These are phyloP conservation scores for Arachis stenosperma DNA, from an alignment of 306 rosid genomes.

Conservation along the genomic window DNA sequence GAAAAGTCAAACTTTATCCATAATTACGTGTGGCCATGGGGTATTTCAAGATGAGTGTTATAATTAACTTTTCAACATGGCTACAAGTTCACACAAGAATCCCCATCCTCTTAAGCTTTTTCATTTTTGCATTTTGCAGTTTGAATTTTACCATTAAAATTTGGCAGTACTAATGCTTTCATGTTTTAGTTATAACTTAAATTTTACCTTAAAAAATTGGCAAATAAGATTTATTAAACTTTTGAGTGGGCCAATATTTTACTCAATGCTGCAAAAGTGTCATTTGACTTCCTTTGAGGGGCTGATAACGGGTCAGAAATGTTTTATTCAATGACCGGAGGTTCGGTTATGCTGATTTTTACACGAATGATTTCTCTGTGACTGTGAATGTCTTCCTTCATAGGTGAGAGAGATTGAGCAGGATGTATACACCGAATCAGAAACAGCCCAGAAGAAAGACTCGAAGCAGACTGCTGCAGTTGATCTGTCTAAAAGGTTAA, in stretches of 20 bases:
- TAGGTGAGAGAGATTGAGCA: conserved; percentile 92
- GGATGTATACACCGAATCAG: conserved; percentile 68
- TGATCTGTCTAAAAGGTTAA: conserved; percentile 89
- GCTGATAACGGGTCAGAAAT: not conserved
- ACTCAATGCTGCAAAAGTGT: not conserved
- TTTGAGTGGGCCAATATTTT: conserved; percentile 3
- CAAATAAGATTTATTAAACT: not conserved
- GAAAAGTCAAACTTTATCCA: conserved; percentile 17
- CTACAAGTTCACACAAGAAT: not conserved
- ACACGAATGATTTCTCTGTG: not conserved
- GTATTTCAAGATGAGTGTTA: not conserved
- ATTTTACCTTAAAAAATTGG: not conserved
- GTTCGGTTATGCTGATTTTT: not conserved
- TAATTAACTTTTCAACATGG: conserved; percentile 17
- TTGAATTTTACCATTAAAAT: not conserved
- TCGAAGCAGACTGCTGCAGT: conserved; percentile 81
- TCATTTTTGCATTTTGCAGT: not conserved
- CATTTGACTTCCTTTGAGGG: conserved; percentile 3
- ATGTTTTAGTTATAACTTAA: not conserved
- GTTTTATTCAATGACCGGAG: not conserved
- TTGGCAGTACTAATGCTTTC: not conserved
- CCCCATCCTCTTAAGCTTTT: not conserved
- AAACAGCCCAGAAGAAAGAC: conserved; percentile 64
- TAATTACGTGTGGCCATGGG: not conserved
- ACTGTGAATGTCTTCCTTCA: conserved; percentile 33